Evolutionary conservation across 441 rosid genomes (phyloP).

Genomic region (Brassica hybrid): DNA sequence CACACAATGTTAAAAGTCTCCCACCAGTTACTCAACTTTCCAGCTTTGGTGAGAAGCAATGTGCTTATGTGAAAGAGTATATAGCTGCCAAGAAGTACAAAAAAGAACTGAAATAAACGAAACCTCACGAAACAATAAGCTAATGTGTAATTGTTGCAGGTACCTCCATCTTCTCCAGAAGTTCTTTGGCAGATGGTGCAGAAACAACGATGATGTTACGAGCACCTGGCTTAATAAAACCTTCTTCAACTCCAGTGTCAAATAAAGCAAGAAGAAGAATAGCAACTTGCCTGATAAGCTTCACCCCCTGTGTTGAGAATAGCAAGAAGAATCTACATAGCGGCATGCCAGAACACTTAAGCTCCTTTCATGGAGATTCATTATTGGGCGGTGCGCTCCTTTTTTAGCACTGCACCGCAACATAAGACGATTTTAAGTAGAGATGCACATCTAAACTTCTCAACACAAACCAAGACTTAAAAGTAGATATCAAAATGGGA

Average conservation of each 20-base stretch:
- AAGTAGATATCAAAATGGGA: conserved; percentile 1
- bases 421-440: background rate
- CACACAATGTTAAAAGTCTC: no score
- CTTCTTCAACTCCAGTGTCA: conserved; percentile 91
- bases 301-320: no score
- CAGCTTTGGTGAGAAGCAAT: conserved; percentile 89
- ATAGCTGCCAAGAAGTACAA: conserved; percentile 57
- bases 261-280: conserved; percentile 80
- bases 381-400: conserved; percentile 77
- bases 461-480: background rate
- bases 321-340: conserved; percentile 95
- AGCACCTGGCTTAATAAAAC: conserved; percentile 88
- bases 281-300: no score
- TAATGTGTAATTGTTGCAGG: background rate
- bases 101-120: background rate
- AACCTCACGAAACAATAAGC: background rate
- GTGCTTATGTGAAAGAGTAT: conserved; percentile 69
- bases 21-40: no score
- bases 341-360: conserved; percentile 92
- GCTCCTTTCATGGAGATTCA: conserved; percentile 94
- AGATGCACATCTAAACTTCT: conserved; percentile 9
- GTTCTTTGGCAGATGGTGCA: conserved; percentile 86
- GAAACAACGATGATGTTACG: conserved; percentile 75
- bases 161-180: conserved; percentile 96
- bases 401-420: conserved; percentile 69